Conservation (phyloP, 805 yeast species). For the Yarrowia deformans region DNA sequence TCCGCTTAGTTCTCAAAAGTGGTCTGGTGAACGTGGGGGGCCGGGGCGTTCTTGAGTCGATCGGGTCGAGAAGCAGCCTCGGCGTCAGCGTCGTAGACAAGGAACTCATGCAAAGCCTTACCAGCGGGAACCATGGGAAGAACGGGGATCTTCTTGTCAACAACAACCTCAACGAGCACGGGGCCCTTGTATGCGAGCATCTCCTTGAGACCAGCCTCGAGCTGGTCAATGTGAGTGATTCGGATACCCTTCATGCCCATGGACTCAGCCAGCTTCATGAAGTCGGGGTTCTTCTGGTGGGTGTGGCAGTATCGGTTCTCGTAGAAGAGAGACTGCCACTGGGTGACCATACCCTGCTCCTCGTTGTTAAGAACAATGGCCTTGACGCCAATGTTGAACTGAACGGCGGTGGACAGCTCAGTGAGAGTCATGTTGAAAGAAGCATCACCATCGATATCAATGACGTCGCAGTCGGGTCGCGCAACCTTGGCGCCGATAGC, state of each 20-base stretch:
- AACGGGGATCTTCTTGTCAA: constrained; percentile 92
- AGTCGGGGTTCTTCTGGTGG: constrained; percentile 94
- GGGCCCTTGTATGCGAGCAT: constrained; percentile 84
- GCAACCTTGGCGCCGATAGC: constrained; percentile 99
- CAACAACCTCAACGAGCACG: constrained; percentile 85
- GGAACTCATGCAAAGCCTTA: constrained; percentile 90
- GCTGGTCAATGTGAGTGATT: constrained; percentile 71
- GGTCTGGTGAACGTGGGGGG: constrained; percentile 39
- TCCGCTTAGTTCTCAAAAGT: constrained; percentile 25
- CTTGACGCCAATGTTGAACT: constrained; percentile 90
- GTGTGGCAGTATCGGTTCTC: constrained; percentile 98
- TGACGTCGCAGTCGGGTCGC: constrained; percentile 90
- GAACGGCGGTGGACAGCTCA: constrained; percentile 93
- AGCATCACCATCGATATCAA: constrained; percentile 98
- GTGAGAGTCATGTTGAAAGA: constrained; percentile 97
- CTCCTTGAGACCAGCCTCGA: constrained; percentile 64
- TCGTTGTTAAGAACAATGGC: constrained; percentile 90
- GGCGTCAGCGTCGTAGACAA: constrained; percentile 78
- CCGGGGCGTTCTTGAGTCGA: constrained; percentile 37
- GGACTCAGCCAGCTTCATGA: constrained; percentile 89
- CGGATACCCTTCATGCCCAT: constrained; percentile 90
- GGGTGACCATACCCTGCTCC: constrained; percentile 99
- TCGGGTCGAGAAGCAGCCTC: constrained; percentile 39
- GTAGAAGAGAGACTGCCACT: constrained; percentile 98
- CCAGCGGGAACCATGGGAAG: constrained; percentile 99